These are phyloP conservation scores for Escallonia herrerae DNA, from an alignment of 129 eudicot species.

Conservation along the genomic window DNA sequence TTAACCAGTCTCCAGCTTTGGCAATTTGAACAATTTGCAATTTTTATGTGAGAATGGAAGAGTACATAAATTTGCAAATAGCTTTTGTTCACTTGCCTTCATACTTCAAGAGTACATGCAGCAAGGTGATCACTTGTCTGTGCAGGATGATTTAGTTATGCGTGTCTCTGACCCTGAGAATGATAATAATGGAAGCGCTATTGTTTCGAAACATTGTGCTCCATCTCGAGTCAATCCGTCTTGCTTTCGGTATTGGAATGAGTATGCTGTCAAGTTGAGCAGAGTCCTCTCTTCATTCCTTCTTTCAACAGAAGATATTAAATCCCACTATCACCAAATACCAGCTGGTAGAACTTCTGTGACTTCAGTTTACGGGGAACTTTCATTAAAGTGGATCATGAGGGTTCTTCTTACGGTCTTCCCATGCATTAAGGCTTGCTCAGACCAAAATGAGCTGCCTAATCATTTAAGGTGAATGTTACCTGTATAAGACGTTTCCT, in stretches of 20 bases:
- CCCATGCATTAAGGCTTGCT: slow-evolving; percentile 88
- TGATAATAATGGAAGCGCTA: slow-evolving; percentile 5
- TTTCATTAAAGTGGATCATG: slow-evolving; percentile 84
- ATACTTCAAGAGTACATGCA: slow-evolving; percentile 71
- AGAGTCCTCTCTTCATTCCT: slow-evolving; percentile 59
- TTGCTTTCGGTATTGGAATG: slow-evolving; percentile 57
- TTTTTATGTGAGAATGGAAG: slow-evolving; percentile 91
- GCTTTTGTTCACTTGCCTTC: slow-evolving; percentile 86
- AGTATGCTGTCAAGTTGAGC: slow-evolving; percentile 69
- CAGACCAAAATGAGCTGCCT: slow-evolving; percentile 72
- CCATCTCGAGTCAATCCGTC: slow-evolving; percentile 25
- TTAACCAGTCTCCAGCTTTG: slow-evolving; percentile 74
- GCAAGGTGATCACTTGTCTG: slow-evolving; percentile 15
- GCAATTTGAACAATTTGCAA: slow-evolving; percentile 88
- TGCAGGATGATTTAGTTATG: slow-evolving; percentile 25
- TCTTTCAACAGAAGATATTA: slow-evolving; percentile 49
- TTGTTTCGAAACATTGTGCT: slow-evolving; percentile 5
- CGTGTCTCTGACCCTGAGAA: slow-evolving; percentile 21
- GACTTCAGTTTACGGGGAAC: slow-evolving; percentile 64
- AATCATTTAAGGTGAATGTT: slow-evolving; percentile 63
- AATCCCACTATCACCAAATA: slow-evolving; percentile 36
- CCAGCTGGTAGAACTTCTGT: slow-evolving; percentile 38
- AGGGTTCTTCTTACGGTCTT: slow-evolving; percentile 87
- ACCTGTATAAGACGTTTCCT: slow-evolving; percentile 3
- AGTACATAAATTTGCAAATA: slow-evolving; percentile 93